phyloP scores from a whole-genome alignment of 176 grass and related monocot genomes.

The Puya raimondii region DNA sequence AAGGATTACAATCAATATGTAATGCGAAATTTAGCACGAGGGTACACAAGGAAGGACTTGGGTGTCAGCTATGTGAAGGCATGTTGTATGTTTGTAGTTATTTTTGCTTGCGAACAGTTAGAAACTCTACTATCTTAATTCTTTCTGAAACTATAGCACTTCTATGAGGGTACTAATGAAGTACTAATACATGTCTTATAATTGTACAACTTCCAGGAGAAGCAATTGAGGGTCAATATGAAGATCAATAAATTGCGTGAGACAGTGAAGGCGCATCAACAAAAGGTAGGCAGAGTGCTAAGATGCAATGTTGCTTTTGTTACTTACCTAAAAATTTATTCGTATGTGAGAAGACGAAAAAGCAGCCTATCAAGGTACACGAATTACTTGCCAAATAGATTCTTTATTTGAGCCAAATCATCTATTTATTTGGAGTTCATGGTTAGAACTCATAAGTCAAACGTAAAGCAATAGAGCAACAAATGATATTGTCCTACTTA shows the following conservation, averaged over 20 bases:
- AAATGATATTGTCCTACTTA: no score
- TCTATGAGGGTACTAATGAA: conserved; percentile 4
- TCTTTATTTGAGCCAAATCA: neutral
- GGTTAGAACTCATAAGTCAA: neutral
- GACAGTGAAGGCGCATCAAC: conserved; percentile 82
- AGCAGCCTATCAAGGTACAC: no score
- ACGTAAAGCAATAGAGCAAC: no score
- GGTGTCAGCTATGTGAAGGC: conserved; percentile 99
- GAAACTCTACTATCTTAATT: neutral
- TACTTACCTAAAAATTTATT: no score
- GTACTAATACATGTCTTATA: neutral
- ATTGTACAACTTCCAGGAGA: conserved; percentile 49
- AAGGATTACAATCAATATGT: conserved; percentile 99
- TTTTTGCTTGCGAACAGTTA: neutral
- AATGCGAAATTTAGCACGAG: conserved; percentile 89
- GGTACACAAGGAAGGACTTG: conserved; percentile 87
- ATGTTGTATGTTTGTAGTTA: conserved; percentile 16
- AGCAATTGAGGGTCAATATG: conserved; percentile 95
- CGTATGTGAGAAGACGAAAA: no score
- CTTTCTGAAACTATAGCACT: neutral
- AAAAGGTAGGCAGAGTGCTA: conserved; percentile 48
- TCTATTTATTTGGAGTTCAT: neutral
- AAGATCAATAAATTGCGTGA: conserved; percentile 84
- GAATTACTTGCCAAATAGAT: no score
- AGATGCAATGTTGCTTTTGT: no score